Conservation (phyloP, 179 eudicot species). For the Corrigiola litoralis region DNA sequence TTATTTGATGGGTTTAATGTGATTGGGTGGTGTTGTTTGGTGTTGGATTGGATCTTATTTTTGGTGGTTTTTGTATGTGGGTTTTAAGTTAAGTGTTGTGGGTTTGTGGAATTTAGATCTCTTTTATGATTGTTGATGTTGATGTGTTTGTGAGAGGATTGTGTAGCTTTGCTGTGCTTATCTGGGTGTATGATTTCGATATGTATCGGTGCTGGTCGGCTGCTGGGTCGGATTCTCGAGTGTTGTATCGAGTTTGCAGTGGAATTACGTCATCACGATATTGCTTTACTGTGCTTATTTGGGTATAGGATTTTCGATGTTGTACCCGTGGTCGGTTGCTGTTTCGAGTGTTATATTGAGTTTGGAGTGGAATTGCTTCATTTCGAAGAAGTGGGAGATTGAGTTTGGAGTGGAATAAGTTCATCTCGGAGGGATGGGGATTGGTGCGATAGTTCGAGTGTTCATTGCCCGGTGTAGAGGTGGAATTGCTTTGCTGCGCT, state of each 20-base stretch:
- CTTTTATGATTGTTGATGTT: not conserved
- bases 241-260: not conserved
- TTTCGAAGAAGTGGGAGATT: not conserved
- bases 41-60: conserved; percentile 29
- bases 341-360: not conserved
- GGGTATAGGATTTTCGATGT: not conserved
- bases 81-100: not conserved
- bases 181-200: too few relatives aligned
- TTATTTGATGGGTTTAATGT: conserved; percentile 11
- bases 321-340: not conserved
- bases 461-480: too few relatives aligned
- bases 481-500: too few relatives aligned
- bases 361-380: not conserved
- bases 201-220: not conserved
- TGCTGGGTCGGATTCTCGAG: not conserved
- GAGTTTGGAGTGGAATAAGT: too few relatives aligned
- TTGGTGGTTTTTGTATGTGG: not conserved
- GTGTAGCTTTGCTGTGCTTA: not conserved
- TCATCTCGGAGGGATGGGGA: too few relatives aligned
- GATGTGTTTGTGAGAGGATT: not conserved
- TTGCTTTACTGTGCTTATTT: too few relatives aligned
- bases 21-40: not conserved
- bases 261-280: too few relatives aligned
- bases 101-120: not conserved
- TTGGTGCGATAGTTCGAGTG: too few relatives aligned